Evolutionary conservation across 1,284 basidiomycete genomes (phyloP).

Genomic region (Veloboletus limbatus): DNA sequence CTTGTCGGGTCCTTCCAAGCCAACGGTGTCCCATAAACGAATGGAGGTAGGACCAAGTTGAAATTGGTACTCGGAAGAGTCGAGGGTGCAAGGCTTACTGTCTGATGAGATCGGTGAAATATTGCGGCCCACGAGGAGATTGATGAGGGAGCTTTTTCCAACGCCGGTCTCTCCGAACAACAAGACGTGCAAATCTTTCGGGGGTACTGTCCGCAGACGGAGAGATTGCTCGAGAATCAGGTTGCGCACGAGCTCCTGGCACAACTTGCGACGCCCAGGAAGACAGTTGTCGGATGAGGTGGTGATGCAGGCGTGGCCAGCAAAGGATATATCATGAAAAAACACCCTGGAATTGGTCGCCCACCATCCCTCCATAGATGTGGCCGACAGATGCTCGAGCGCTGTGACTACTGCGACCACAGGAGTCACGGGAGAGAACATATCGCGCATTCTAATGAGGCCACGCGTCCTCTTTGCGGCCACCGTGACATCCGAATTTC

Average conservation of each 20-base stretch:
- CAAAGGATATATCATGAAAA: slow-evolving; percentile 21
- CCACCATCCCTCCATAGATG: slow-evolving; percentile 36
- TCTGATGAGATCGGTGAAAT: slow-evolving; percentile 28
- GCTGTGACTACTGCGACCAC: slow-evolving; percentile 32
- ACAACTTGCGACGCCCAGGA: slow-evolving; percentile 17
- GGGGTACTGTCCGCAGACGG: slow-evolving; percentile 16
- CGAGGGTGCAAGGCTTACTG: slow-evolving; percentile 27
- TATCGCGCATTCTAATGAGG: slow-evolving; percentile 19
- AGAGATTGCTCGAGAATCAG: slow-evolving; percentile 19
- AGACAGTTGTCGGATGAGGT: slow-evolving; percentile 24
- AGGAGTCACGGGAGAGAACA: slow-evolving; percentile 21
- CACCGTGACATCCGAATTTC: slow-evolving; percentile 16
- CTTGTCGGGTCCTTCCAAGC: slow-evolving; percentile 29
- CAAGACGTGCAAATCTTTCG: slow-evolving; percentile 29
- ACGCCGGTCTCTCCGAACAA: slow-evolving; percentile 31
- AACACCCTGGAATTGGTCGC: slow-evolving; percentile 15
- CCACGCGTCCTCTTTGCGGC: slow-evolving; percentile 25
- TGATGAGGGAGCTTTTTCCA: slow-evolving; percentile 35
- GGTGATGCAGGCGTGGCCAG: slow-evolving; percentile 23
- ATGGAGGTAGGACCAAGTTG: slow-evolving; percentile 20
- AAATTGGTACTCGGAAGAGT: slow-evolving; percentile 26
- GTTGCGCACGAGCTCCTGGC: slow-evolving; percentile 18
- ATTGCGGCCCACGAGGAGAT: slow-evolving; percentile 27
- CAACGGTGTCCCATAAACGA: slow-evolving; percentile 32
- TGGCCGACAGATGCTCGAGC: slow-evolving; percentile 24